Evolutionary conservation across 225 moss, liverwort and hornwort species (phyloP), one percentile per base, ranked within the genome.

Genomic region (Physcomitrium patens): DNA sequence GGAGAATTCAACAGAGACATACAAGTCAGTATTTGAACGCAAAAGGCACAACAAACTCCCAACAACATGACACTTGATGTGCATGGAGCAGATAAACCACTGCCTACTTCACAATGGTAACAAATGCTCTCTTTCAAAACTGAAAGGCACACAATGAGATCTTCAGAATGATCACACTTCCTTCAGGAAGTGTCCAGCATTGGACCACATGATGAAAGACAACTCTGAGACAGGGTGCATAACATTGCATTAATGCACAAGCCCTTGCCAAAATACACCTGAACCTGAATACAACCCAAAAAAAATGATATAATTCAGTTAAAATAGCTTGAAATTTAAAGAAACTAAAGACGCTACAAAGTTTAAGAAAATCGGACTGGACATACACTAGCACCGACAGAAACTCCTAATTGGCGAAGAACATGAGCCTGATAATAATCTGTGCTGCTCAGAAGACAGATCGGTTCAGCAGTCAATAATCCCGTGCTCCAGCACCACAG

Each of bases 231-330:
- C 20, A 46, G 8, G 60, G 10, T 15, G 54, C 43, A 31, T 24
- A 16, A 53, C 10, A 28, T n/a, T n/a, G 53, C n/a, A 5, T n/a
- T 16, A 3, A 12, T 68, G 57, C 59, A 76, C 53, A 76, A 41
- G 47, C 73, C 57, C 49, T 43, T n/a, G 53, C 64, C 45, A 67
- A 44, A 13, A 72, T 26, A 48, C 18, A 27, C 74, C 70, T 74
- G 70, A 0, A 74, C 74, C 80, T 80, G 70, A 65, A 77, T 70
- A 59, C 80, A 84, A 41, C 69, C 61, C 74, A 42, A 67, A 73
- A 58, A n/a, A 7, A 69, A 68, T 5, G 51, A 11, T 47, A 16
- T 12, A 16, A 26, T n/a, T 11, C 16, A 44, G 73, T 67, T 61
- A 71, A 67, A 57, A 65, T 13, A 37, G 7, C 20, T 15, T 15